Evolutionary conservation across 768 basidiomycete genomes (phyloP).

Genomic region (Pisolithus marmoratus): DNA sequence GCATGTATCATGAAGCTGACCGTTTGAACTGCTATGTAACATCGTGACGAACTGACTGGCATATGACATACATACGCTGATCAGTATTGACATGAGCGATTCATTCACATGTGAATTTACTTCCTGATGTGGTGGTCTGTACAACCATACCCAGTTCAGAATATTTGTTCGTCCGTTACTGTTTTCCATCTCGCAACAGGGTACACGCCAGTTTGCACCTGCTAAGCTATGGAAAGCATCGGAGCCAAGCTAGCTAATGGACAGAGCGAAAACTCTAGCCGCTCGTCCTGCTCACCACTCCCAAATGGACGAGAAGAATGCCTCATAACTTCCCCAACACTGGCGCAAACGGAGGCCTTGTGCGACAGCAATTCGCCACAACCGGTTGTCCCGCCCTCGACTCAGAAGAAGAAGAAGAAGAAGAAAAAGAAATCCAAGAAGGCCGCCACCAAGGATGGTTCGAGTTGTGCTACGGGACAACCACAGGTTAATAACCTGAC

Average conservation of each 20-base stretch:
- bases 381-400: constrained; percentile 14
- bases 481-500: constrained; percentile 28
- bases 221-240: background rate
- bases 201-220: background rate
- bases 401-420: constrained; percentile 67
- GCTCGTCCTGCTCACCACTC: background rate
- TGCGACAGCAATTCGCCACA: constrained; percentile 13
- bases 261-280: no score
- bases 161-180: background rate
- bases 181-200: background rate
- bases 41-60: no score
- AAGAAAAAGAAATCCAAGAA: constrained; percentile 64
- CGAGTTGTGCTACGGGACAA: constrained; percentile 24
- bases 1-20: no score
- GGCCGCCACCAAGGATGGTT: constrained; percentile 37
- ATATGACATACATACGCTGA: no score
- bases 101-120: background rate
- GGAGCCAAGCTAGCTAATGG: no score
- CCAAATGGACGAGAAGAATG: background rate
- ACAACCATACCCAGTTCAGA: background rate
- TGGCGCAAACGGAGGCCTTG: background rate
- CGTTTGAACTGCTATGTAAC: no score
- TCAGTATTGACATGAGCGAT: no score
- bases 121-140: background rate
- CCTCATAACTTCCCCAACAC: background rate